A percentile compares a stretch with the other conserved stretches of the same genome.
These are phyloP conservation scores for Acorus gramineus DNA, from an alignment of 106 monocot species.

Conservation along the genomic window DNA sequence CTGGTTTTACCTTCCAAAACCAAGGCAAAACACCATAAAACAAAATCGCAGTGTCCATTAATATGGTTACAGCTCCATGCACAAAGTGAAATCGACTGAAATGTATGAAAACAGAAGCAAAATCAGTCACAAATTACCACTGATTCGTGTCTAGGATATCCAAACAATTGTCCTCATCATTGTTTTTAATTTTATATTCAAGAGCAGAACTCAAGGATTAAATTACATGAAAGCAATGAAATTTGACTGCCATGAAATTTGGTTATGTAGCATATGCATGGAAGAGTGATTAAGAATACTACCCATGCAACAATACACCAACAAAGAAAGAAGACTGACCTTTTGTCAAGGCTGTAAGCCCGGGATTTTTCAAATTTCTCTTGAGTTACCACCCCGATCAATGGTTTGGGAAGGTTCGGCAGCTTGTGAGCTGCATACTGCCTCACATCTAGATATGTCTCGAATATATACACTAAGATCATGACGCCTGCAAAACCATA, in stretches of 20 bases:
- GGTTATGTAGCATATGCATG: background rate
- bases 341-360: constrained; percentile 94
- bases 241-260: no score
- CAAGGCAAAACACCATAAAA: constrained; percentile 70
- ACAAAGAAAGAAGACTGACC: constrained; percentile 27
- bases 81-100: constrained; percentile 69
- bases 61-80: constrained; percentile 71
- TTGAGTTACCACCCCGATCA: constrained; percentile 64
- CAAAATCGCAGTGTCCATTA: constrained; percentile 73
- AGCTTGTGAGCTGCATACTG: constrained; percentile 77
- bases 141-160: no score
- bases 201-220: no score
- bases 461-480: constrained; percentile 79
- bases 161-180: no score
- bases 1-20: constrained; percentile 77
- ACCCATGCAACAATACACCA: constrained; percentile 1
- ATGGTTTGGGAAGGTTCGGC: constrained; percentile 60
- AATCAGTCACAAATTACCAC: background rate
- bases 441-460: constrained; percentile 85
- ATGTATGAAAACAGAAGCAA: constrained; percentile 4
- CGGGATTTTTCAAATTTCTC: constrained; percentile 84
- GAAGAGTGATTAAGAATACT: no score
- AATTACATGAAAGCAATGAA: no score
- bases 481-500: constrained; percentile 69
- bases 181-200: no score